Conservation (phyloP, 305 asterid species). For the Andrographis paniculata region DNA sequence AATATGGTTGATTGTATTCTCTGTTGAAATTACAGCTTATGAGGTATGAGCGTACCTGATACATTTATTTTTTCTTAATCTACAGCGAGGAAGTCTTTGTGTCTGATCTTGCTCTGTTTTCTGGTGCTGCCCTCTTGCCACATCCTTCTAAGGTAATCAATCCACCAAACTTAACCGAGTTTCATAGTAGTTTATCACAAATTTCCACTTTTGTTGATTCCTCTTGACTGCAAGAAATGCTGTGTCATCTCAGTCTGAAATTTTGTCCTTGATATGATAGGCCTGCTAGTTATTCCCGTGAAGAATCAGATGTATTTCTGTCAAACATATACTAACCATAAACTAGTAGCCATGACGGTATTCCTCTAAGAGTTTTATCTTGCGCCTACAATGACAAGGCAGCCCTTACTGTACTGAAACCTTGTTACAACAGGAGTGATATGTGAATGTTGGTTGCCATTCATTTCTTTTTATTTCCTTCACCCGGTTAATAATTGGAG, state of each 20-base stretch:
- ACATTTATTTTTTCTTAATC: constrained; percentile 18
- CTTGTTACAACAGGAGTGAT: background rate
- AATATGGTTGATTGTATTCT: no score
- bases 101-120: constrained; percentile 39
- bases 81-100: constrained; percentile 43
- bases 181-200: no score
- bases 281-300: background rate
- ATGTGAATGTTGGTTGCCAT: background rate
- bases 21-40: background rate
- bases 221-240: no score
- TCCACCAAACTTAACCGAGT: background rate
- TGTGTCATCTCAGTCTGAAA: no score
- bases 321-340: background rate
- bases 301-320: no score
- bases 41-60: background rate
- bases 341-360: background rate
- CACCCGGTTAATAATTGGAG: background rate
- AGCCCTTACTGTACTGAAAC: background rate
- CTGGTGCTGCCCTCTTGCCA: constrained; percentile 70
- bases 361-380: background rate
- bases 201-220: background rate
- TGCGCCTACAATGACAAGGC: background rate
- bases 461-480: background rate
- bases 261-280: no score
- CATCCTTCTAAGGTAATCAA: constrained; percentile 76